phyloP scores from a whole-genome alignment of 352 stramenopile species.

The Aphanomyces astaci region DNA sequence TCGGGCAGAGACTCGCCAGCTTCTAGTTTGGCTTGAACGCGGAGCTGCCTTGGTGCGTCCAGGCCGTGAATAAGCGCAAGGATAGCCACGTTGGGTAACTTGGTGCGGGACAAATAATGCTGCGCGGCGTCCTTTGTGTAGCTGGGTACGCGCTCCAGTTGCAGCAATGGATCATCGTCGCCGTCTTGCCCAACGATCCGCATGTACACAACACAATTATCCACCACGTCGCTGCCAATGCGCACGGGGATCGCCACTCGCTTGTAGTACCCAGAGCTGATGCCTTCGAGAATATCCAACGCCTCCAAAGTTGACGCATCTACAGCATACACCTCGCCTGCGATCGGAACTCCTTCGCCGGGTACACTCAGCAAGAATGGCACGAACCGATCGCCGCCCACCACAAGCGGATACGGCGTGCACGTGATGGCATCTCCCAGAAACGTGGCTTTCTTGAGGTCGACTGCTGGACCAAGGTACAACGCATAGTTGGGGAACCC shows the following conservation, averaged over 20 bases:
- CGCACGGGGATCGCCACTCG: conserved; percentile 52
- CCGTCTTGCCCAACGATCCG: not conserved
- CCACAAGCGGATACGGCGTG: conserved; percentile 46
- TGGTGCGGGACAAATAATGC: not conserved
- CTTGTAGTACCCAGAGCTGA: conserved; percentile 57
- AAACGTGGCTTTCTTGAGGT: conserved; percentile 42
- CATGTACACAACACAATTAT: conserved; percentile 34
- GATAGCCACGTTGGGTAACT: conserved; percentile 18
- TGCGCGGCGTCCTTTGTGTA: conserved; percentile 15
- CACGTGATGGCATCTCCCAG: conserved; percentile 36
- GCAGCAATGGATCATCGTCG: conserved; percentile 1
- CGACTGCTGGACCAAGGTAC: conserved; percentile 49
- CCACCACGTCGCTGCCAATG: conserved; percentile 31
- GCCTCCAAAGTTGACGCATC: conserved; percentile 45
- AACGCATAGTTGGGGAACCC: conserved; percentile 60
- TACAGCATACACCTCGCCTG: conserved; percentile 53
- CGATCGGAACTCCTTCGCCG: conserved; percentile 14
- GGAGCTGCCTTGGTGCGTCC: not conserved
- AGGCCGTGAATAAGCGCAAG: conserved; percentile 17
- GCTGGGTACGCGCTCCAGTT: not conserved
- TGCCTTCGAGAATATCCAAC: conserved; percentile 68
- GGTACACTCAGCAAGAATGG: conserved; percentile 31
- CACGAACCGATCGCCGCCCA: conserved; percentile 52
- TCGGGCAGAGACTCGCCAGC: not conserved
- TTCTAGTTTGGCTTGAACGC: not conserved